phyloP scores from a whole-genome alignment of 495 filamentous ascomycete genomes.

The Daldinia childiae region DNA sequence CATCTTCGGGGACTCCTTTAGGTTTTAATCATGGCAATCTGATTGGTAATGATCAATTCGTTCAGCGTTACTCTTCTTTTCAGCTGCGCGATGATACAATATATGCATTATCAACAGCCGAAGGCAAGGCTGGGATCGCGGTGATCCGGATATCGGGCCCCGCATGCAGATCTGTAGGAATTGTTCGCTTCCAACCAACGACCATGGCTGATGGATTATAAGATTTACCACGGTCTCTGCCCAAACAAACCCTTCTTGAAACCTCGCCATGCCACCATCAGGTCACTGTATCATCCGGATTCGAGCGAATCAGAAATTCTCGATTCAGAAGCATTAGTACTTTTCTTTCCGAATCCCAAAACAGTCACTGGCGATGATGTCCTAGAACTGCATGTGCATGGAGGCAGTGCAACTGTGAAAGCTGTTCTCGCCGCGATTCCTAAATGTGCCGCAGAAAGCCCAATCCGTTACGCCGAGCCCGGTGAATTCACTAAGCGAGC shows the following conservation, averaged over 20 bases:
- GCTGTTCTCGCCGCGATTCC: conserved; percentile 84
- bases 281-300: conserved; percentile 76
- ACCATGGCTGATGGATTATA: conserved; percentile 16
- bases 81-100: conserved; percentile 69
- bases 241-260: conserved; percentile 69
- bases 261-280: conserved; percentile 78
- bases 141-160: conserved; percentile 89
- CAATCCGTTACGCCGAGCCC: conserved; percentile 90
- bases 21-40: not conserved
- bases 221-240: conserved; percentile 84
- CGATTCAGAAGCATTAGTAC: conserved; percentile 81
- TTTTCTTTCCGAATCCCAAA: conserved; percentile 86
- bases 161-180: conserved; percentile 71
- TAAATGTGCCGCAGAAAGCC: conserved; percentile 41
- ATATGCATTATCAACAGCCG: conserved; percentile 88
- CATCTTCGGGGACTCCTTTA: not conserved
- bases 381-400: conserved; percentile 92
- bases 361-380: conserved; percentile 94
- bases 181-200: conserved; percentile 9
- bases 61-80: conserved; percentile 9
- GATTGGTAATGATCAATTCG: not conserved
- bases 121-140: conserved; percentile 89
- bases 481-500: conserved; percentile 96
- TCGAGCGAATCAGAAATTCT: conserved; percentile 61
- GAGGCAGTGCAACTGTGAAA: conserved; percentile 86